Evolutionary conservation across 768 basidiomycete species (phyloP), one percentile per base, ranked within the genome.

Genomic region (Kwoniella pini): DNA sequence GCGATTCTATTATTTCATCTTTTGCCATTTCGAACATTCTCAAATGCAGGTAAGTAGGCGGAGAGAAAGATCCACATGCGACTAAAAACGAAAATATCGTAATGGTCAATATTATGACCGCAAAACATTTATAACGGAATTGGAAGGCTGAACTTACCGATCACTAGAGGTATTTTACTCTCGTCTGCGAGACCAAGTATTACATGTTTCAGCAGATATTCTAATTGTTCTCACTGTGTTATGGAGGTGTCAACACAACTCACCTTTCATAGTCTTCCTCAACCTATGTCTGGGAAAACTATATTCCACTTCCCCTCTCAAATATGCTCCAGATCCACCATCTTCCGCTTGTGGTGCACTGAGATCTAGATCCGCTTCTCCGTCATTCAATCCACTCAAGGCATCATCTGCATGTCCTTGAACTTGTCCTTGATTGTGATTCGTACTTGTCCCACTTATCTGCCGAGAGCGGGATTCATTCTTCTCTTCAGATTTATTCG

Each of bases 1-100:
- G 91, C 70, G 92, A 89, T 52, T 91, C 86, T 54, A 90, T 64
- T 33, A 80, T 86, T 72, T 92, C 93, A 82, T 98, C 96, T 80
- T 88, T 89, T 57, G 95, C 96, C 96, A 99, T 98, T 78, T 98
- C 96, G 80, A 98, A 99, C 93, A 99, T 97, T 68, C 96, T 69
- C 63, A 97, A 85, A 75, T 96, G 93, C 52, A 95, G 88, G 74
- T 93, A 95, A n/a, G 94, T 96, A 64, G 96, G 89, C 11, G 95
- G 95, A 71, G 91, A 94, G 85, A 97, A 97, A 56, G 91, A 95
- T 27, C 95, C 96, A 75, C 96, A 99, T 45, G 92, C 96, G 61
- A 99, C 91, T 67, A 22, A 7, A 36, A 21, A 50, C n/a, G 51
- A 2, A 13, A 42, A 42, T n/a, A n/a, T 6, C 27, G 39, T 1